These are phyloP conservation scores for Achaetomium macrosporum DNA, from an alignment of 2,329 filamentous ascomycete species.

Conservation along the genomic window DNA sequence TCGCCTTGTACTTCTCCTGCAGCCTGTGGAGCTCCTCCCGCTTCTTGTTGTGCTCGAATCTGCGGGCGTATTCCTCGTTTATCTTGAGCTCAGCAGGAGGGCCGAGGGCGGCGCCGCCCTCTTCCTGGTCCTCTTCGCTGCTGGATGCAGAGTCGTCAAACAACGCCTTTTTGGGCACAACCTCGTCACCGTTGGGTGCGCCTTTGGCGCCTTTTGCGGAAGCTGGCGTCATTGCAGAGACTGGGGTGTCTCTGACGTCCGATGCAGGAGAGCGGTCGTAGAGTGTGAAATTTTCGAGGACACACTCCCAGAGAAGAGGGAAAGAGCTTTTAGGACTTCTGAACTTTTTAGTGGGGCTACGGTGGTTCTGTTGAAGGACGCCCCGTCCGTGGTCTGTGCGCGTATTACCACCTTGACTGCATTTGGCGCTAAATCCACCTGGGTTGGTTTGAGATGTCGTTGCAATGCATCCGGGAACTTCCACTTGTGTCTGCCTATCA, in stretches of 20 bases:
- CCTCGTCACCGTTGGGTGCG: constrained; percentile 12
- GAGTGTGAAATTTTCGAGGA: not conserved
- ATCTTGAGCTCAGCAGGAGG: constrained; percentile 57
- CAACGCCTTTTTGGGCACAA: constrained; percentile 40
- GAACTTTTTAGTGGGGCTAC: constrained; percentile 30
- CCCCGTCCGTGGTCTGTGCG: constrained; percentile 10
- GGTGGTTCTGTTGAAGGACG: not conserved
- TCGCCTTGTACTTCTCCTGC: constrained; percentile 71
- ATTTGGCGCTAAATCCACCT: constrained; percentile 3
- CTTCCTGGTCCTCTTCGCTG: constrained; percentile 38
- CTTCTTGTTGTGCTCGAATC: constrained; percentile 97
- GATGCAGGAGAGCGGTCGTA: not conserved
- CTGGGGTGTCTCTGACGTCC: not conserved
- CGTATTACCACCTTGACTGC: not conserved
- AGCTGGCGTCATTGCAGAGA: constrained; percentile 11
- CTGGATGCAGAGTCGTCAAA: constrained; percentile 47
- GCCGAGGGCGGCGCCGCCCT: constrained; percentile 33
- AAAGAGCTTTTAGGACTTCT: constrained; percentile 7
- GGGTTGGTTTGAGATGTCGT: constrained; percentile 14
- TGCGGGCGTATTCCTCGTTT: constrained; percentile 81
- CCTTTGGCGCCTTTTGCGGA: constrained; percentile 9
- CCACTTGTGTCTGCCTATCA: constrained; percentile 23
- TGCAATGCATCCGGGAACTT: constrained; percentile 10
- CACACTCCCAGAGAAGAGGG: not conserved
- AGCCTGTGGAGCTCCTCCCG: constrained; percentile 79